Evolutionary conservation across 2,329 filamentous ascomycete species (phyloP), one percentile per base, ranked within the genome.

Genomic region (Penicillium rolfsii): DNA sequence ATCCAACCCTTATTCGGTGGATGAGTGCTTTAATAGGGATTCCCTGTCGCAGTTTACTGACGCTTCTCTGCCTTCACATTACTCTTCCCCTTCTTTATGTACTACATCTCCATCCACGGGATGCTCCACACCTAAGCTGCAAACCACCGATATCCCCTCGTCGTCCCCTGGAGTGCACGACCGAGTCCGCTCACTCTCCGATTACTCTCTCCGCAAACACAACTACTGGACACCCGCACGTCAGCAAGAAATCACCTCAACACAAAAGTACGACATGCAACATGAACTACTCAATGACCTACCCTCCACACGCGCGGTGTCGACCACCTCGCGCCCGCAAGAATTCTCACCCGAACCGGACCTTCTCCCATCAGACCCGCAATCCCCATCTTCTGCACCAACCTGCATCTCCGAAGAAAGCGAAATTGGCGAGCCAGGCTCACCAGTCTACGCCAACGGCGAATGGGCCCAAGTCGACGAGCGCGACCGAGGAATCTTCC

Each of bases 381-480:
- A 55, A 40, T 58, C 55, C 12, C 67, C 65, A 3, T 57, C 63
- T 24, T 67, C 69, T 16, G 59, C 61, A 6, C 61, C 66, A 46
- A 63, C 66, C 7, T 64, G 67, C 55, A 65, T 64, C 41, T 67
- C 65, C 14, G 63, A 65, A 9, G 71, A 68, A 52, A 69, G 67
- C 22, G 72, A 74, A 4, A 68, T 74, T 7, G 73, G 73, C 46
- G 73, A 74, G 49, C 73, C 73, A 1, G 73, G 73, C 11, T 72
- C 71, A 5, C 67, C 70, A 0, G 67, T 70, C 48, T 67, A 70
- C 49, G 68, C 67, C 24, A 70, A 70, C 40, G 66, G 67, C 24
- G 66, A 70, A 55, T 69, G 68, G 66, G 61, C 63, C 14, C 62
- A 67, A 38, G 64, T 70, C 33, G 61, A 69, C 55, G 67, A 61